Evolutionary conservation across 345 rosid genomes (phyloP).

Genomic region (Mangifera indica): DNA sequence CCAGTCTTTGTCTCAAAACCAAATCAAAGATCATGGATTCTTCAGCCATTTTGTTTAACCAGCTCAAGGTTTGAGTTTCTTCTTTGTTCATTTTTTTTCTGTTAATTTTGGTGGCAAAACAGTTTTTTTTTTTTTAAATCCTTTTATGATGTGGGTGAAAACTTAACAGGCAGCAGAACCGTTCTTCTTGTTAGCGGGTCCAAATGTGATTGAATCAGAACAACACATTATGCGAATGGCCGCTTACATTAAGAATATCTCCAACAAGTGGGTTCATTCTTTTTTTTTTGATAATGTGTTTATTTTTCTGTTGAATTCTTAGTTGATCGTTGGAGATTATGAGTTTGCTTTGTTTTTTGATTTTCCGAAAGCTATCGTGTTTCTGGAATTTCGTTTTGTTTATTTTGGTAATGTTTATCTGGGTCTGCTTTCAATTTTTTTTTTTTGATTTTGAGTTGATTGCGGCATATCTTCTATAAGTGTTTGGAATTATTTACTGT

Average conservation of each 20-base stretch:
- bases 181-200: constrained; percentile 89
- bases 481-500: neutral
- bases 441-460: neutral
- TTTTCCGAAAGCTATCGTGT: neutral
- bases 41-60: constrained; percentile 50
- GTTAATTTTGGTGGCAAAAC: neutral
- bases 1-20: neutral
- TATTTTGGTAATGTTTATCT: neutral
- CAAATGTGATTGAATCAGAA: constrained; percentile 96
- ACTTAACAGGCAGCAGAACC: constrained; percentile 71
- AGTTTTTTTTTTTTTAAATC: neutral
- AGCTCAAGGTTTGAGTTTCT: constrained; percentile 57
- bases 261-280: constrained; percentile 53
- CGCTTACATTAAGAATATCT: constrained; percentile 56
- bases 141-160: constrained; percentile 1
- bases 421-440: neutral
- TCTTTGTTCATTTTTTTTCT: neutral
- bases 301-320: neutral
- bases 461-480: neutral
- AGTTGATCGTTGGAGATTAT: neutral
- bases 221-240: constrained; percentile 85
- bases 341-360: neutral
- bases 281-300: neutral
- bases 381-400: constrained; percentile 1
- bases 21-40: constrained; percentile 45